Conservation (phyloP, 2,329 filamentous ascomycete genomes). For the Tolypocladium ophioglossoides region DNA sequence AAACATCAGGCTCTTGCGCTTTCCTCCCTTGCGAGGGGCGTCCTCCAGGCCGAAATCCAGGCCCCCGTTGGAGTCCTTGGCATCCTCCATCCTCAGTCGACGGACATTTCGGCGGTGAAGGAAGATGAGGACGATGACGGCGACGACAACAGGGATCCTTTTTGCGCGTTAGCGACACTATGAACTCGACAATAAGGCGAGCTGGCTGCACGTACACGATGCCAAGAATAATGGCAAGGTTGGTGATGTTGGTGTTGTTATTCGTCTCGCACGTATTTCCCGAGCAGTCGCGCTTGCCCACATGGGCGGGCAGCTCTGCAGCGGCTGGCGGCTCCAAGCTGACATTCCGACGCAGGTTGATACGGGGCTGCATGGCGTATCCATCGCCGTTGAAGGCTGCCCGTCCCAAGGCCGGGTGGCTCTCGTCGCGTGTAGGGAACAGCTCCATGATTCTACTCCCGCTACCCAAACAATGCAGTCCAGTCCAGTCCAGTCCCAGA, state of each 20-base stretch:
- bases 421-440: not conserved
- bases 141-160: slow-evolving; percentile 66
- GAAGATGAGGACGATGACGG: slow-evolving; percentile 57
- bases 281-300: slow-evolving; percentile 3
- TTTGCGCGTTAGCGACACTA: slow-evolving; percentile 8
- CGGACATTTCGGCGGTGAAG: slow-evolving; percentile 70
- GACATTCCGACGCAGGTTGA: slow-evolving; percentile 13
- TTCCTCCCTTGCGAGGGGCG: slow-evolving; percentile 26
- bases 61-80: slow-evolving; percentile 76
- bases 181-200: not conserved
- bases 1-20: slow-evolving; percentile 22
- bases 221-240: slow-evolving; percentile 57
- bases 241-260: slow-evolving; percentile 40
- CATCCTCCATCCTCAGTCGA: slow-evolving; percentile 66
- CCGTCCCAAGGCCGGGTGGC: slow-evolving; percentile 5
- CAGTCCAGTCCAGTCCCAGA: not conserved
- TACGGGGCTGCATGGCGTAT: slow-evolving; percentile 15
- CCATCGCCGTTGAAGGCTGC: slow-evolving; percentile 6
- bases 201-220: slow-evolving; percentile 48
- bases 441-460: slow-evolving; percentile 3
- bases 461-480: not conserved
- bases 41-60: slow-evolving; percentile 81
- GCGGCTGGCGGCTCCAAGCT: slow-evolving; percentile 4
- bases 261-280: slow-evolving; percentile 49
- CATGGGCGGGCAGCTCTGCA: not conserved